Conservation (phyloP, 2,329 filamentous ascomycete genomes). For the Alternaria incomplexa region DNA sequence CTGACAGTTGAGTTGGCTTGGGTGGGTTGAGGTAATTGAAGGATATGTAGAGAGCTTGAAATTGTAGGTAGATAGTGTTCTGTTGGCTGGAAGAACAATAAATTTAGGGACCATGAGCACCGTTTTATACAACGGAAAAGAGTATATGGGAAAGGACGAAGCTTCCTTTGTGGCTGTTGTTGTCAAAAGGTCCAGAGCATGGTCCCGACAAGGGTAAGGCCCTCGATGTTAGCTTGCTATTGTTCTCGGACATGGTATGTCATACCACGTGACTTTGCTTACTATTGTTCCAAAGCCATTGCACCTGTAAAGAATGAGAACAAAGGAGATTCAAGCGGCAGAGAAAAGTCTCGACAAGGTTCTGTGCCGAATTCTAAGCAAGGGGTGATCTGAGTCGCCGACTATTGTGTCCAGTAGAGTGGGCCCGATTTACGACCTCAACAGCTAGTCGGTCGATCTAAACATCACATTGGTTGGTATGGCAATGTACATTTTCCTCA, state of each 20-base stretch:
- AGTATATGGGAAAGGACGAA: background rate
- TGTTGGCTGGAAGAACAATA: constrained; percentile 10
- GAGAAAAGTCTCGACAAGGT: background rate
- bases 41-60: constrained; percentile 14
- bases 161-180: background rate
- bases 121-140: constrained; percentile 20
- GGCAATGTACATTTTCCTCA: too few relatives aligned
- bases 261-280: background rate
- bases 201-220: background rate
- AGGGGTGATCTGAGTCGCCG: background rate
- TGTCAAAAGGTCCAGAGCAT: background rate
- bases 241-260: background rate
- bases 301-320: background rate
- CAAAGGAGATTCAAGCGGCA: background rate
- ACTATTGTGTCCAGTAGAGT: background rate
- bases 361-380: background rate
- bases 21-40: constrained; percentile 11
- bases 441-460: background rate
- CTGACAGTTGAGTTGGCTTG: constrained; percentile 15
- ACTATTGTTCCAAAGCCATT: background rate
- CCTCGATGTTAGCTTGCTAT: background rate
- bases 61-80: constrained; percentile 22
- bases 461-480: background rate
- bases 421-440: background rate
- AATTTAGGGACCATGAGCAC: background rate